Base-by-base conservation (phyloP, 2,329 filamentous ascomycete species). In the Aspergillus sp. region DNA sequence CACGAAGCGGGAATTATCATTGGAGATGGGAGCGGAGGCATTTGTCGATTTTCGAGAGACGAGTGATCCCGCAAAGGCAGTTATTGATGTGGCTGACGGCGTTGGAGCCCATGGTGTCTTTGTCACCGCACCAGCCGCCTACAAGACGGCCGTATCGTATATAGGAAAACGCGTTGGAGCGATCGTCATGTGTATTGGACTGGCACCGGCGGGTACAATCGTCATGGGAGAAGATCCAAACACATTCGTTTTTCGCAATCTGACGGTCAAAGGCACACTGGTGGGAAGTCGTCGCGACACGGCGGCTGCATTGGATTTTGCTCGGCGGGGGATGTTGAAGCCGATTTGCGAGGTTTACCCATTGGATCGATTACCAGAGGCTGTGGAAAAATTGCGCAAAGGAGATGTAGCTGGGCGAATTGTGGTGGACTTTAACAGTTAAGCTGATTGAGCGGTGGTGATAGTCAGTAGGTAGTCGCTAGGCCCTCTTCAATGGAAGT, bases 1-100 rank as follows among this genome's bases (percentile, higher is more conserved):
- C 1, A 66, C 66, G 3, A 78, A 79, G 55, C 65, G 68, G 10
- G 64, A 69, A 17, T 60, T 80, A 0, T 70, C 71, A 12, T 46
- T 74, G 44, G 63, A 70, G 44, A 71, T 79, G 58, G 79, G 79
- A 3, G 78, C 78, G 0, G 78, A 80, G 48, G 70, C 67, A 1
- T 81, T 79, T 59, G 65, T 82, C n/a, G 78, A 81, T 59, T 81
- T 79, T 61, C 71, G 68, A 37, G 65, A 73, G 41, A 63, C 39
- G 43, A 62, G 32, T 13, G 64, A 63, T 45, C 50, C 62, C 2
- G 56, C 66, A 0, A 64, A 64, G 3, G 71, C 71, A 32, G 72
- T 79, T 2, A 67, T 74, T 47, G 63, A 74, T 44, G 61, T 74
- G 13, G 69, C 74, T 1, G 74, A 71, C 49, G 72, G 74, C 2